phyloP scores from a whole-genome alignment of 768 basidiomycete species.

The Suillus luteus region DNA sequence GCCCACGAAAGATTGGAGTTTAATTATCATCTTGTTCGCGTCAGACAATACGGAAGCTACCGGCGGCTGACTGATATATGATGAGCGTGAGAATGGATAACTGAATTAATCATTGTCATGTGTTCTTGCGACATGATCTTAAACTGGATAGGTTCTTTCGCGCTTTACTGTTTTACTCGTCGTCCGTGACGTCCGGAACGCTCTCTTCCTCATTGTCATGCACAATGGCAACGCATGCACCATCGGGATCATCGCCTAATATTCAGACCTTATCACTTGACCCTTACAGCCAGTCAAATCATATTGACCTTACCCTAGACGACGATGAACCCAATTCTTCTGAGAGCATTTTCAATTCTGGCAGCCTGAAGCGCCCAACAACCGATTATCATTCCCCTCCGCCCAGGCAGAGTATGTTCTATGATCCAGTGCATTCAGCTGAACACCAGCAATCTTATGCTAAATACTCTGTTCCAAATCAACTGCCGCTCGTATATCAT shows the following conservation, averaged over 20 bases:
- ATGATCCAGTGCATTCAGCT: slow-evolving; percentile 25
- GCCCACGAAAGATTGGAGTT: neutral
- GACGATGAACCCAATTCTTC: slow-evolving; percentile 53
- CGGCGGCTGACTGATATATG: neutral
- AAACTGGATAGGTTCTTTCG: slow-evolving; percentile 6
- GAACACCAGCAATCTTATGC: slow-evolving; percentile 23
- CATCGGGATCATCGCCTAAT: slow-evolving; percentile 33
- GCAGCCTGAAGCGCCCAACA: slow-evolving; percentile 44
- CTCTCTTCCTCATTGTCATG: slow-evolving; percentile 21
- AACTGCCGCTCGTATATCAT: slow-evolving; percentile 18
- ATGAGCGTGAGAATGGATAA: slow-evolving; percentile 9
- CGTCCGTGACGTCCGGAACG: slow-evolving; percentile 11
- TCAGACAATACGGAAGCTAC: neutral
- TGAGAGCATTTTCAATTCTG: slow-evolving; percentile 26
- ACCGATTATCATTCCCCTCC: slow-evolving; percentile 31
- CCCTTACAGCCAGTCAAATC: slow-evolving; percentile 46
- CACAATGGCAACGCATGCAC: slow-evolving; percentile 33
- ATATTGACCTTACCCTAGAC: slow-evolving; percentile 73
- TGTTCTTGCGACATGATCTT: slow-evolving; percentile 11
- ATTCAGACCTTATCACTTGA: slow-evolving; percentile 40
- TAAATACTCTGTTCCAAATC: slow-evolving; percentile 14
- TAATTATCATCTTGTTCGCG: slow-evolving; percentile 2
- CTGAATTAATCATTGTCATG: neutral
- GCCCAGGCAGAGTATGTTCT: slow-evolving; percentile 16
- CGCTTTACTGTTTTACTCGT: slow-evolving; percentile 13